These are phyloP conservation scores for Fraxinus anomala DNA, from an alignment of 257 asterid species.

Conservation along the genomic window DNA sequence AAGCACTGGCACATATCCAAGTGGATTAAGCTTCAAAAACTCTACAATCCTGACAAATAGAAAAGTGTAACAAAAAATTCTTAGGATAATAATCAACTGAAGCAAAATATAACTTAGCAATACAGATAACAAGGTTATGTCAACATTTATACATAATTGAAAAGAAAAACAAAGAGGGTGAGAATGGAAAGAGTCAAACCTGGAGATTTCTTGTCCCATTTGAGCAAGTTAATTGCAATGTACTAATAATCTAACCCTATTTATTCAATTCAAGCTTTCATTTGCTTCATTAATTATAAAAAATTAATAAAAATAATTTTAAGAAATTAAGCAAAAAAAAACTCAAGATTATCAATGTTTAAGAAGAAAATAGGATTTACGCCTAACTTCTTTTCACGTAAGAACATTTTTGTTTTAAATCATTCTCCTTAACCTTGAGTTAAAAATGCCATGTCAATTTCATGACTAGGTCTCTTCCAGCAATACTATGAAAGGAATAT, in stretches of 20 bases:
- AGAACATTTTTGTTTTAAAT: too few species aligned
- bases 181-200: constrained; percentile 40
- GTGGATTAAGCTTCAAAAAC: constrained; percentile 85
- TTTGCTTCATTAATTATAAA: background rate
- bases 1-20: constrained; percentile 69
- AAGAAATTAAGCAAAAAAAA: background rate
- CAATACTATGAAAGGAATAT: background rate
- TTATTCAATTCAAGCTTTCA: constrained; percentile 8
- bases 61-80: constrained; percentile 5
- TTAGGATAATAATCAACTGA: background rate
- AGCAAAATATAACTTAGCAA: background rate
- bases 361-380: too few species aligned
- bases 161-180: background rate
- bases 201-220: constrained; percentile 68
- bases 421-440: too few species aligned
- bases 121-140: background rate
- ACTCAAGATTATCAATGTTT: background rate
- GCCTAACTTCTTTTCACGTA: too few species aligned
- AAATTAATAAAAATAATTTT: too few species aligned
- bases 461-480: background rate
- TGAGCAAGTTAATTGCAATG: constrained; percentile 66
- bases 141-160: too few species aligned
- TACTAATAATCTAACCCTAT: constrained; percentile 75
- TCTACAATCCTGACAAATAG: constrained; percentile 37
- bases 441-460: too few species aligned